phyloP scores from a whole-genome alignment of 176 grass and related monocot species.

The Alopecurus myosuroides region DNA sequence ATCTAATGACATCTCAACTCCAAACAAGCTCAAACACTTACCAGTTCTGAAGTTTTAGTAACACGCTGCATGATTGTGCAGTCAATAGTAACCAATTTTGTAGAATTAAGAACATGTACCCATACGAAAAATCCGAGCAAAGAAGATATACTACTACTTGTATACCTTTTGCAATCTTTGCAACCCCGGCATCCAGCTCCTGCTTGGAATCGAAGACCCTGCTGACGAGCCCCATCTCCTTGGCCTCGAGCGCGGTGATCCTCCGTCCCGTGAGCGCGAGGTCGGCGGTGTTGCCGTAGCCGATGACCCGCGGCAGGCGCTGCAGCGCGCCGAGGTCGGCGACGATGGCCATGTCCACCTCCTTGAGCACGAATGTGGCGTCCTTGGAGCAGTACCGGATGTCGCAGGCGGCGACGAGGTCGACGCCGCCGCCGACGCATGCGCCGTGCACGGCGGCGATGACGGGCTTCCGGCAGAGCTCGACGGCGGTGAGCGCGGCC shows the following conservation, averaged over 20 bases:
- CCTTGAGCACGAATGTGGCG: slow-evolving; percentile 77
- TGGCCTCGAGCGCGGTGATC: slow-evolving; percentile 69
- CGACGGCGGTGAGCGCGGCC: slow-evolving; percentile 48
- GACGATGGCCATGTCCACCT: slow-evolving; percentile 86
- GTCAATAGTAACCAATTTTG: neutral
- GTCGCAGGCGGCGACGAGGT: slow-evolving; percentile 67
- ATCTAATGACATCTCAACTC: neutral
- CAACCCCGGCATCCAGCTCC: slow-evolving; percentile 49
- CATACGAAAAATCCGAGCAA: neutral
- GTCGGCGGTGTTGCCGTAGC: slow-evolving; percentile 62
- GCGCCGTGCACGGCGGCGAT: slow-evolving; percentile 71
- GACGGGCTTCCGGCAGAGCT: slow-evolving; percentile 75
- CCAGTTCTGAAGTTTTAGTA: neutral
- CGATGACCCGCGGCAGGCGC: slow-evolving; percentile 58
- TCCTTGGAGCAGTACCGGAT: slow-evolving; percentile 57
- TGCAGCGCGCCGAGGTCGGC: slow-evolving; percentile 78
- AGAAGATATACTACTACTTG: neutral
- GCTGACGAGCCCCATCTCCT: slow-evolving; percentile 69
- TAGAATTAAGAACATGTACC: neutral
- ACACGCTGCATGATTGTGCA: neutral
- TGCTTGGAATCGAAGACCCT: slow-evolving; percentile 61
- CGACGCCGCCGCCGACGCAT: slow-evolving; percentile 69
- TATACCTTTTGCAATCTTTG: slow-evolving; percentile 54
- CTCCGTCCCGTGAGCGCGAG: slow-evolving; percentile 62
- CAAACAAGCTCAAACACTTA: neutral